A percentile compares a stretch with the other conserved stretches of the same genome.
These are phyloP conservation scores for Geotrichum aggregatum DNA, from an alignment of 1,139 yeast genomes.

Conservation along the genomic window DNA sequence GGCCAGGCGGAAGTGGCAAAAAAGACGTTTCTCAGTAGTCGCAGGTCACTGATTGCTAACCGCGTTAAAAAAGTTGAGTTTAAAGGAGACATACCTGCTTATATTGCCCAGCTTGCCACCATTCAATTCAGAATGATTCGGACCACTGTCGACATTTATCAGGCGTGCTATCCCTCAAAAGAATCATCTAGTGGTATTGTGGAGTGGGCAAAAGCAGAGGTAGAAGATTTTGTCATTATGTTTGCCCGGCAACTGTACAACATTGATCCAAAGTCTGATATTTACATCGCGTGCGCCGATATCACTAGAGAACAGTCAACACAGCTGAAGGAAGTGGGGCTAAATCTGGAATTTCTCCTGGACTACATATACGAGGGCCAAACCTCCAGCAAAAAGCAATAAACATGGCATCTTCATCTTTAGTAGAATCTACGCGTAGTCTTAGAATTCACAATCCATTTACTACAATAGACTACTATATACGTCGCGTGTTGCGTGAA, in stretches of 20 bases:
- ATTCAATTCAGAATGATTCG: slow-evolving; percentile 54
- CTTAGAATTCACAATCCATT: too few species aligned
- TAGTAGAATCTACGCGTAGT: too few species aligned
- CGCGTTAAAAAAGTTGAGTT: slow-evolving; percentile 49
- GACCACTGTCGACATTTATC: slow-evolving; percentile 47
- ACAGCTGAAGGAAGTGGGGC: slow-evolving; percentile 60
- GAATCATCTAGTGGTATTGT: slow-evolving; percentile 45
- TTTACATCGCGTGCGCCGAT: slow-evolving; percentile 49
- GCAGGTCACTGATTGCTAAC: slow-evolving; percentile 45
- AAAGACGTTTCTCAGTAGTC: slow-evolving; percentile 46
- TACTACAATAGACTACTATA: too few species aligned
- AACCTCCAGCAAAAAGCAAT: slow-evolving; percentile 4
- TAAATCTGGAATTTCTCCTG: slow-evolving; percentile 58
- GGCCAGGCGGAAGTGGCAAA: slow-evolving; percentile 48
- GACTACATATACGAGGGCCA: slow-evolving; percentile 25
- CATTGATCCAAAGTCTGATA: slow-evolving; percentile 49
- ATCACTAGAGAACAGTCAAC: slow-evolving; percentile 58
- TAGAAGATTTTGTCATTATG: slow-evolving; percentile 54
- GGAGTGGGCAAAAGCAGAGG: slow-evolving; percentile 69
- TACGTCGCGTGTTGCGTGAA: too few species aligned
- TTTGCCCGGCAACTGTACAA: slow-evolving; percentile 68
- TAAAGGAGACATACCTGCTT: slow-evolving; percentile 53
- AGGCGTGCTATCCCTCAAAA: slow-evolving; percentile 40
- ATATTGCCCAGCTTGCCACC: slow-evolving; percentile 56
- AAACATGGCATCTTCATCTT: too few species aligned